These are phyloP conservation scores for Cicer arietinum DNA, from an alignment of 306 rosid genomes.

Conservation along the genomic window DNA sequence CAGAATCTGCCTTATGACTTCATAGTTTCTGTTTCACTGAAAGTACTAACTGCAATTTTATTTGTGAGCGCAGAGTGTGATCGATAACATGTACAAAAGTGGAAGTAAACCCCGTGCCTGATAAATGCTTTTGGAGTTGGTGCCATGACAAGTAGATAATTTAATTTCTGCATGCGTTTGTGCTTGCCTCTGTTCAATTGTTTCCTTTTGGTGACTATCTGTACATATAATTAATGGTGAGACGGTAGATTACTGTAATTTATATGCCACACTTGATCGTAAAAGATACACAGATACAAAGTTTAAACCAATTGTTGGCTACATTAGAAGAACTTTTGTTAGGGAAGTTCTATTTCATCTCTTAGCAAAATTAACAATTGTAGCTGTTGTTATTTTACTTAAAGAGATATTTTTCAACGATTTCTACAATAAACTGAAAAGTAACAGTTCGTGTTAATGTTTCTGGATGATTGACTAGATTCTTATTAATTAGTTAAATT, in stretches of 20 bases:
- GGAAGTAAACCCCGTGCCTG: conserved; percentile 60
- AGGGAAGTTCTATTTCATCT: not conserved
- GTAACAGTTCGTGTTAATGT: not conserved
- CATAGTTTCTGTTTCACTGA: not conserved
- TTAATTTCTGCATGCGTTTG: conserved; percentile 30
- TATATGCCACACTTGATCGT: not conserved
- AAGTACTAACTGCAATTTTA: conserved; percentile 41
- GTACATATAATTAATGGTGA: conserved; percentile 38
- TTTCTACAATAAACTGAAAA: not conserved
- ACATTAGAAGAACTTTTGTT: not conserved
- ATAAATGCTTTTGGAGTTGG: conserved; percentile 39
- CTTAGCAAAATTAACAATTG: not conserved
- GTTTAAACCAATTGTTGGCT: conserved; percentile 12
- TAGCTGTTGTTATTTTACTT: not conserved
- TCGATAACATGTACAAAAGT: conserved; percentile 81
- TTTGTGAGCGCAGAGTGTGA: conserved; percentile 54
- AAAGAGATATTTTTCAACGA: not conserved
- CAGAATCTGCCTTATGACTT: not conserved
- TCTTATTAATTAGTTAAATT: not conserved
- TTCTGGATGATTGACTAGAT: not conserved
- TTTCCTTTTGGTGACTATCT: conserved; percentile 30
- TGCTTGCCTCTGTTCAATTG: conserved; percentile 25
- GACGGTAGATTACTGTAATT: not conserved
- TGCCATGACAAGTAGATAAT: conserved; percentile 17
- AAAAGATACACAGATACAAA: not conserved